Percentiles rank a stretch among this genome's conserved stretches.
phyloP scores from a whole-genome alignment of 202 grass and related monocot species.

The Bolboschoenoplectus hybrid region DNA sequence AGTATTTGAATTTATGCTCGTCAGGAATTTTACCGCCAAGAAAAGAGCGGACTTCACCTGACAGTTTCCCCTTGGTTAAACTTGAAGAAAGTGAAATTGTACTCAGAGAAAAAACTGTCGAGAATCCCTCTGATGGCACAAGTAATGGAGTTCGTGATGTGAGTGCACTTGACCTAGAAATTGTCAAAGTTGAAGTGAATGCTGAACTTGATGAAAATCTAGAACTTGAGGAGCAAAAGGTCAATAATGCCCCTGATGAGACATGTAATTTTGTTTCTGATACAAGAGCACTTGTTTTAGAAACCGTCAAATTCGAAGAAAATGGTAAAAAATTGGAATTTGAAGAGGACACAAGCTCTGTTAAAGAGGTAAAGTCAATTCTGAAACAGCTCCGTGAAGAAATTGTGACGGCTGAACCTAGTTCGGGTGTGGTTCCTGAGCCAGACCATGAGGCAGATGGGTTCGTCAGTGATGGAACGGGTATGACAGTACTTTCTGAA shows the following conservation, averaged over 20 bases:
- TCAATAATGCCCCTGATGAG: slow-evolving; percentile 12
- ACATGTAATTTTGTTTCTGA: not conserved
- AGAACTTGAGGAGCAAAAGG: slow-evolving; percentile 17
- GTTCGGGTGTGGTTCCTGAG: not conserved
- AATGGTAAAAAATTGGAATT: slow-evolving; percentile 20
- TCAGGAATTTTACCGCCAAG: slow-evolving; percentile 20
- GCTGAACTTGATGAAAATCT: slow-evolving; percentile 5
- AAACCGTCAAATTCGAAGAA: slow-evolving; percentile 25
- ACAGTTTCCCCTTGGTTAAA: not conserved
- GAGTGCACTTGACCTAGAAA: not conserved
- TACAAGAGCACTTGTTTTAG: not conserved
- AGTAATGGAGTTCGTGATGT: not conserved
- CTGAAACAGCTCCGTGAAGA: slow-evolving; percentile 33
- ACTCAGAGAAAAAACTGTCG: not conserved
- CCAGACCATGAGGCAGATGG: not conserved
- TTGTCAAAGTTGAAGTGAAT: not conserved
- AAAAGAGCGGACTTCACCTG: not conserved
- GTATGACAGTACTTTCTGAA: slow-evolving; percentile 2
- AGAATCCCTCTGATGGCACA: slow-evolving; percentile 13
- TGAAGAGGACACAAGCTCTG: slow-evolving; percentile 28
- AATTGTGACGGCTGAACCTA: slow-evolving; percentile 28
- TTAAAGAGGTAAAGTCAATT: slow-evolving; percentile 36
- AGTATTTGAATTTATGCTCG: slow-evolving; percentile 40
- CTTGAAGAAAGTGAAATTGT: slow-evolving; percentile 3
- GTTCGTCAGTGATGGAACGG: not conserved